These are phyloP conservation scores for Bretziella fagacearum DNA, from an alignment of 2,329 filamentous ascomycete species.

Conservation along the genomic window DNA sequence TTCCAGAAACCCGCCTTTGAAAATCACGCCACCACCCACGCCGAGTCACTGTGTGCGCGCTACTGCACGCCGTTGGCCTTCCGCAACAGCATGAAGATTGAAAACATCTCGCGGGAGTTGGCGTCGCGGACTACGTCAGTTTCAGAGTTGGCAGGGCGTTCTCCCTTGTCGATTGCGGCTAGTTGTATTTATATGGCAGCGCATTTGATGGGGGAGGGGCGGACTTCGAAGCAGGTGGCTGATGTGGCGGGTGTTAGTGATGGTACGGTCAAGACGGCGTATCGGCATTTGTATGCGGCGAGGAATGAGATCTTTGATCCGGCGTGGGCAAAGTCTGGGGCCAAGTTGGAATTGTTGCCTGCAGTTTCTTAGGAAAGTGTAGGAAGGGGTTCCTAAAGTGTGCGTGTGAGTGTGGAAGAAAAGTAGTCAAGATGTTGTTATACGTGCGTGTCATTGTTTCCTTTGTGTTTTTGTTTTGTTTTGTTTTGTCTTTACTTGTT, in stretches of 20 bases:
- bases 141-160: conserved; percentile 75
- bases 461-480: neutral
- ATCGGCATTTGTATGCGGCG: conserved; percentile 68
- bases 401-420: too few relatives aligned
- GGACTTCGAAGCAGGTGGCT: conserved; percentile 74
- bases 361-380: conserved; percentile 17
- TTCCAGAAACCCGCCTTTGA: conserved; percentile 39
- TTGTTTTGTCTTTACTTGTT: neutral
- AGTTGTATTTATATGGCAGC: conserved; percentile 96
- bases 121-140: conserved; percentile 62
- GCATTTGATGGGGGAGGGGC: conserved; percentile 63
- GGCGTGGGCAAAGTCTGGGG: conserved; percentile 58
- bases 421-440: neutral
- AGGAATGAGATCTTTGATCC: conserved; percentile 57
- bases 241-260: conserved; percentile 78
- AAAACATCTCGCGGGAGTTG: conserved; percentile 63
- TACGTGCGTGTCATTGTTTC: neutral
- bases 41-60: conserved; percentile 70
- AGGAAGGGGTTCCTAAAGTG: neutral
- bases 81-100: conserved; percentile 54
- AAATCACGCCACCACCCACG: conserved; percentile 52
- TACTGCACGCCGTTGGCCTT: conserved; percentile 72
- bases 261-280: conserved; percentile 89
- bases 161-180: conserved; percentile 81
- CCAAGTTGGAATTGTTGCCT: conserved; percentile 55